These are phyloP conservation scores for Eutypella sp. DNA, from an alignment of 2,329 filamentous ascomycete species.

Conservation along the genomic window DNA sequence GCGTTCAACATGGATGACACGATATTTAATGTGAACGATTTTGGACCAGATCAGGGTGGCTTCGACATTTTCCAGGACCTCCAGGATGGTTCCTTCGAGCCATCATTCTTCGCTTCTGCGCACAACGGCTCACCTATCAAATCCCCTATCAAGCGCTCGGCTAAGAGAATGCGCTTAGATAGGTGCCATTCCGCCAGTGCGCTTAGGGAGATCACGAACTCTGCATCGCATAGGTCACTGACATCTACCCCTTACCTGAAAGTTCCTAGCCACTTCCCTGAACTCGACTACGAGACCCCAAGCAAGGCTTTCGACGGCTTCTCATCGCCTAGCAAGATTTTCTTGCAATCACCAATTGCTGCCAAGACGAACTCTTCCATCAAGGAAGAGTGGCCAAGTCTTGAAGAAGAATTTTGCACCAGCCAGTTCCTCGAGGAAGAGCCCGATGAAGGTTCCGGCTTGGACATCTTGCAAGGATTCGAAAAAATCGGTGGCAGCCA, in stretches of 20 bases:
- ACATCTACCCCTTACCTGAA: conserved; percentile 48
- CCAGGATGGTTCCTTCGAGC: conserved; percentile 36
- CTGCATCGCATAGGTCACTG: conserved; percentile 44
- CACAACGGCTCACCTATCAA: conserved; percentile 63
- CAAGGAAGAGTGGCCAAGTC: conserved; percentile 37
- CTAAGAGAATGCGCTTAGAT: conserved; percentile 56
- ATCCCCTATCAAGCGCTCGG: conserved; percentile 64
- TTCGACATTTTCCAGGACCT: conserved; percentile 64
- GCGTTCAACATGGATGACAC: conserved; percentile 61
- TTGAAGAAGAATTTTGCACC: conserved; percentile 51
- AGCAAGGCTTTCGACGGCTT: conserved; percentile 53
- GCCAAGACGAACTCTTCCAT: conserved; percentile 32
- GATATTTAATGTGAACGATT: conserved; percentile 46
- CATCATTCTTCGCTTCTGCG: conserved; percentile 39
- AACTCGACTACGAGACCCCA: conserved; percentile 46
- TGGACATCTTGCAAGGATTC: conserved; percentile 72
- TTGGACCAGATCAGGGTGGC: conserved; percentile 43
- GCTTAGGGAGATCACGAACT: conserved; percentile 56
- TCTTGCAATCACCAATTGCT: conserved; percentile 35
- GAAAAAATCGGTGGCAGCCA: conserved; percentile 62
- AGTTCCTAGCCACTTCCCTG: conserved; percentile 35
- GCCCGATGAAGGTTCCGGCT: conserved; percentile 50
- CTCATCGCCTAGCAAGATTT: conserved; percentile 51
- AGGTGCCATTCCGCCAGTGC: conserved; percentile 59
- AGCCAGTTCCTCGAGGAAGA: conserved; percentile 55